A percentile compares a stretch with the other conserved stretches of the same genome.
Conservation (phyloP, 805 yeast genomes). For the Cyberlindnera meyerae region DNA sequence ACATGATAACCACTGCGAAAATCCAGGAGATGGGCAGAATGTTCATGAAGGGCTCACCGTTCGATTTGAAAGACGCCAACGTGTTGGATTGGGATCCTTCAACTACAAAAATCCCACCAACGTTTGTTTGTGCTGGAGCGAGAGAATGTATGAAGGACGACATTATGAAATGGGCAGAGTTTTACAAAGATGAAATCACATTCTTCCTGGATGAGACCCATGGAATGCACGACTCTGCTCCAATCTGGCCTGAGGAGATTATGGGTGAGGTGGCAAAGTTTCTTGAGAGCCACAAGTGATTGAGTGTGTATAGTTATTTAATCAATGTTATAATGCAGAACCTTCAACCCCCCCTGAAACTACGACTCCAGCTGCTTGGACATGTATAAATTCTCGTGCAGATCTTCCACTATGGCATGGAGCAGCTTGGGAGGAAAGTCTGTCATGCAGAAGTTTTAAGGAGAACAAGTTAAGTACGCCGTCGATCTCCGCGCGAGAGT, state of each 20-base stretch:
- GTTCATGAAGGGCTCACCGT: background rate
- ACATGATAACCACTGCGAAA: conserved; percentile 2
- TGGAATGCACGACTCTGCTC: conserved; percentile 2
- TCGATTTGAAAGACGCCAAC: conserved; percentile 1
- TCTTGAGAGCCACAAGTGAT: no score
- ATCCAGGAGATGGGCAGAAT: conserved; percentile 2
- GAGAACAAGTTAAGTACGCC: no score
- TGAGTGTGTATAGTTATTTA: no score
- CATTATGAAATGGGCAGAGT: conserved; percentile 1
- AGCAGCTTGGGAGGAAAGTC: no score
- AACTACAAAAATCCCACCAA: conserved; percentile 3
- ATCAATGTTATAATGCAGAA: no score
- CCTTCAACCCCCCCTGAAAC: no score
- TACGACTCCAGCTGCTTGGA: no score
- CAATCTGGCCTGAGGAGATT: conserved; percentile 1
- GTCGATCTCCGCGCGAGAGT: no score
- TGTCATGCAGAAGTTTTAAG: no score
- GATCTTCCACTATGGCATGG: no score
- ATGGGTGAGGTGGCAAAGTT: background rate
- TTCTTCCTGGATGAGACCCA: background rate
- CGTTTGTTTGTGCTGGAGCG: conserved; percentile 8
- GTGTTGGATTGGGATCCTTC: conserved; percentile 1
- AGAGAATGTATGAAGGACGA: conserved; percentile 14
- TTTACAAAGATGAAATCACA: no score
- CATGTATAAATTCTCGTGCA: no score